Base-by-base conservation (phyloP, 257 asterid genomes). In the Catharanthus roseus region DNA sequence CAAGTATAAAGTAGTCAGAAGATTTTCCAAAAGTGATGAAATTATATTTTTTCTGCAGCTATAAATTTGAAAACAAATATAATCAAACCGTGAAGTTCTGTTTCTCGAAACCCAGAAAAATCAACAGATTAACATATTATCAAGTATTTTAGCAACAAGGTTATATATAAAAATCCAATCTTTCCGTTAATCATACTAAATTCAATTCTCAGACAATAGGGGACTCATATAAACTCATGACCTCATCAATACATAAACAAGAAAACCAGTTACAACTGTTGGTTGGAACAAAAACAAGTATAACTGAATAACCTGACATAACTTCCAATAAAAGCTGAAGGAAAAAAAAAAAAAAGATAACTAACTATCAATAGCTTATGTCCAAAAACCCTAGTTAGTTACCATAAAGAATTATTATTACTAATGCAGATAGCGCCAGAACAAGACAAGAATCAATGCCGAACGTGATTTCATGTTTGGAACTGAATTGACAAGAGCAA, bases 351-450 rank as follows among this genome's bases (percentile, higher is more conserved):
- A 12, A 26, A 28, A n/a, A 53, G 5, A 21, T 53, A 58, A 58
- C n/a, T 15, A 31, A 3, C 1, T 58, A 5, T 29, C 4, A 58
- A 29, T 6, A 58, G 3, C 34, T 29, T 15, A 58, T 29, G 12
- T 33, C 65, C 65, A 31, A 58, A 58, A 58, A 29, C 65, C 65
- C 65, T 58, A 58, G 42, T 58, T 29, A 58, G 31, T 31, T 13
- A 31, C 11, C 10, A 58, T 10, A 24, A 58, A n/a, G 8, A 58
- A 58, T 11, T 4, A 38, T 29, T 29, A 16, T 2, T n/a, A n/a
- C n/a, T 28, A 58, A 58, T 31, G 10, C 15, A 29, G 5, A 58
- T 38, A 29, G 13, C 10, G 3, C 3, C 9, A 16, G 5, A 16
- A 15, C 10, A 29, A 7, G 7, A 12, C 5, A 58, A 58, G 47